Evolutionary conservation across 2,329 filamentous ascomycete genomes (phyloP), one percentile per base, ranked within the genome.

Genomic region (Cercospora zeae-maydis): DNA sequence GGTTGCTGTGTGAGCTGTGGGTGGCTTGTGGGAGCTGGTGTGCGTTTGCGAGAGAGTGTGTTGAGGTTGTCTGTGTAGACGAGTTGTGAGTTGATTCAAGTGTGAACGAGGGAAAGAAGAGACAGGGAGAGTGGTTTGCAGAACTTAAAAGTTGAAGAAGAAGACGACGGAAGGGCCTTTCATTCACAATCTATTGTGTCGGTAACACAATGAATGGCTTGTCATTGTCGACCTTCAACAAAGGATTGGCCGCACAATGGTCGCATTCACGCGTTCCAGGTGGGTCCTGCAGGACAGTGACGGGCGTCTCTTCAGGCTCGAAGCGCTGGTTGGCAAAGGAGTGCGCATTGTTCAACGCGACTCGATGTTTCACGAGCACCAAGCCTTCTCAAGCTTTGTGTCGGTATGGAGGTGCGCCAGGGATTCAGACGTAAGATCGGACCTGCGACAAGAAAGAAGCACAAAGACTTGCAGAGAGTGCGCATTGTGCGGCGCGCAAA

Each of bases 161-260:
- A 59, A 62, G 58, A 52, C 19, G 56, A 59, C 57, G 58, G 27
- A 61, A 27, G 65, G 30, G 58, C 51, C 53, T 60, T 56, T 58
- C 33, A 61, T 60, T 61, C 63, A 63, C 42, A 34, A 52, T 60
- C 31, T 63, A 63, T 63, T 59, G 39, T 63, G 63, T 52, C 47
- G 30, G 47, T 27, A 52, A 61, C 49, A 66, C 59, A 58, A 53
- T 51, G 45, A 53, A 24, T 57, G 51, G 54, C 33, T 45, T 37
- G 19, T 37, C 27, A 11, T 24, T 30, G 57, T 51, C n/a, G 19
- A 59, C 30, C 57, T 19, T n/a, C 16, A 51, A 59, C 57, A 52
- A 59, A 34, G 45, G 24, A 59, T 47, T 52, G 57, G 45, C 30
- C 56, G 42, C 56, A 33, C 45, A 52, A 59, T 27, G 31, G 45